Evolutionary conservation across 2,329 filamentous ascomycete species (phyloP).

Genomic region (Calonectria pauciramosa): DNA sequence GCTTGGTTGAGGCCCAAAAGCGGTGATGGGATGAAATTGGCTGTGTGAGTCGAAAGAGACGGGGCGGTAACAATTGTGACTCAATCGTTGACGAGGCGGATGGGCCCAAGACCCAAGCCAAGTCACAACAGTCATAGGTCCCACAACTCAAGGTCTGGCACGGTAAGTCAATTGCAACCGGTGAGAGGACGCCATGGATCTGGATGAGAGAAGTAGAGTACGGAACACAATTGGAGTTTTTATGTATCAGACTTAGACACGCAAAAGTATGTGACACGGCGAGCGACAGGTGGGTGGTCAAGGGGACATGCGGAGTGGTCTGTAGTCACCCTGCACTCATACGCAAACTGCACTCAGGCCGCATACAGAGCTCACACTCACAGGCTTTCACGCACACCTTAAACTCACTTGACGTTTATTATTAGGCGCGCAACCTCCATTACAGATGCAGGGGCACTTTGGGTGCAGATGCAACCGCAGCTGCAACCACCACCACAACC

Average conservation of each 20-base stretch:
- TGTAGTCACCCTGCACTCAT: constrained; percentile 10
- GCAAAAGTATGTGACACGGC: background rate
- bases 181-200: constrained; percentile 20
- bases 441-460: constrained; percentile 23
- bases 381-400: constrained; percentile 15
- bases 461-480: constrained; percentile 27
- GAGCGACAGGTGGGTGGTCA: background rate
- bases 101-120: constrained; percentile 21
- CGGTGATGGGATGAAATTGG: constrained; percentile 3
- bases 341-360: constrained; percentile 7
- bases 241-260: constrained; percentile 27
- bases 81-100: constrained; percentile 28
- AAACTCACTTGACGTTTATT: constrained; percentile 20
- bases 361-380: constrained; percentile 11
- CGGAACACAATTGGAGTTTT: constrained; percentile 13
- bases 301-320: constrained; percentile 18
- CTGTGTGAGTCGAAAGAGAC: constrained; percentile 16
- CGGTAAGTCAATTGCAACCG: constrained; percentile 28
- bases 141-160: constrained; percentile 37
- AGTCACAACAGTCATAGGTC: constrained; percentile 38
- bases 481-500: constrained; percentile 25
- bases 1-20: constrained; percentile 19
- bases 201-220: background rate
- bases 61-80: constrained; percentile 36
- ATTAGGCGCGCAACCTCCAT: constrained; percentile 25